Base-by-base conservation (phyloP, 2,329 filamentous ascomycete genomes). In the Aspergillus viridinutans region DNA sequence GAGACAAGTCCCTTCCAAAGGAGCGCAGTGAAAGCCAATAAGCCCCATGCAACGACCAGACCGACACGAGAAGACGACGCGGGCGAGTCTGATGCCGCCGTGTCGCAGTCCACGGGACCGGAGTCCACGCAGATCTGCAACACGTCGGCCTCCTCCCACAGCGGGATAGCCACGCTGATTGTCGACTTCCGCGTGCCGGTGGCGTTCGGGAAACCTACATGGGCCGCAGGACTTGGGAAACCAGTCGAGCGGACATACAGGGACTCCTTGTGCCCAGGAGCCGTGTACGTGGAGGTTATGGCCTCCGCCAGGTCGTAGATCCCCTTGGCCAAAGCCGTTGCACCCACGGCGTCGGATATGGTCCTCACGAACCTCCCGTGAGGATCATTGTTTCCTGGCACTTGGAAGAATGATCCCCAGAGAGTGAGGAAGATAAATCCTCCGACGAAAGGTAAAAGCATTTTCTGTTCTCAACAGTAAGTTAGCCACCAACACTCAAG, bases 381-480 rank as follows among this genome's bases (percentile, higher is more conserved):
- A 42, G 64, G 64, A 49, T 53, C 49, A 48, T 61, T 63, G 35
- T 64, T 43, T 17, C 64, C 62, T 12, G 64, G 64, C 28, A 67
- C 58, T 9, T 60, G 62, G 48, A 62, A 51, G 48, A 64, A 62
- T 25, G 62, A 54, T 29, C 67, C 64, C 64, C 64, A 67, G 28
- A 69, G 56, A 50, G 64, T 58, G 42, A 70, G 35, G 43, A 61
- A 45, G 47, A 62, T 25, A 43, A 66, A 58, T 29, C 66, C 28
- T 3, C 60, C 56, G 32, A 68, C 21, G 32, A 70, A 59, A 4
- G 63, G 58, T 29, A 69, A 28, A 47, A 68, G 43, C 61, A 69
- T 63, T 29, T 52, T 64, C 23, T 53, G 32, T 38, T 32, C 17
- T 9, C 28, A 35, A 56, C n/a, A 53, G 14, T 35, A 20, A 3